These are phyloP conservation scores for Begonia peltatifolia DNA, from an alignment of 306 rosid species.

Conservation along the genomic window DNA sequence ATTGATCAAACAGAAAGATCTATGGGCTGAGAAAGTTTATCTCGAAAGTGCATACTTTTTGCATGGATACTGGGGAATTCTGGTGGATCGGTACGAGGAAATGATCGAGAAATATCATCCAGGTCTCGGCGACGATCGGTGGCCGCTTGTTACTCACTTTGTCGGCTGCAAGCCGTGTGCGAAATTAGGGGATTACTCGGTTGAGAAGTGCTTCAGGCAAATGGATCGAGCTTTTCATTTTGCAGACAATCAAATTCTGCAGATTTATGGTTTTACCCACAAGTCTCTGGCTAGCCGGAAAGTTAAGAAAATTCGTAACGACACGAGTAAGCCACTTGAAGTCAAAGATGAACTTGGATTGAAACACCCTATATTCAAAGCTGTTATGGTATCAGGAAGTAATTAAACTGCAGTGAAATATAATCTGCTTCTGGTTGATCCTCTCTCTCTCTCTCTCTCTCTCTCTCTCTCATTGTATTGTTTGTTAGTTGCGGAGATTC, in stretches of 20 bases:
- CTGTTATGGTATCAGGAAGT: conserved; percentile 25
- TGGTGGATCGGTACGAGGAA: conserved; percentile 81
- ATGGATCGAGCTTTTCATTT: conserved; percentile 85
- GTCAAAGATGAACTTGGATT: conserved; percentile 63
- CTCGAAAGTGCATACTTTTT: conserved; percentile 55
- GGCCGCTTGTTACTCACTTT: conserved; percentile 92
- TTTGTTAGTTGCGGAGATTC: too few species aligned
- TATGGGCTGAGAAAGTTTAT: conserved; percentile 69
- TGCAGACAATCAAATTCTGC: conserved; percentile 79
- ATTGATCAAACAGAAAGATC: conserved; percentile 30
- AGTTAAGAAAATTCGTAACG: conserved; percentile 63
- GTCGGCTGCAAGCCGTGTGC: conserved; percentile 96
- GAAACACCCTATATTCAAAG: conserved; percentile 70
- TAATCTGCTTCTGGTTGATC: too few species aligned
- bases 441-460: too few species aligned
- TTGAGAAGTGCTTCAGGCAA: conserved; percentile 70
- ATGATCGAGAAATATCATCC: conserved; percentile 64
- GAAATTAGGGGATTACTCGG: conserved; percentile 78
- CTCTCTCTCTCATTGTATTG: too few species aligned
- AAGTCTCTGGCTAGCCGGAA: conserved; percentile 42
- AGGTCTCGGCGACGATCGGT: conserved; percentile 73
- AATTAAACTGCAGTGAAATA: too few species aligned
- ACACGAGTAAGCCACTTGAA: conserved; percentile 50
- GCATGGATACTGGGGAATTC: conserved; percentile 85
- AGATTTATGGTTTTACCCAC: conserved; percentile 71